phyloP scores from a whole-genome alignment of 441 rosid species.

The Bocquillonia castaneifolia region DNA sequence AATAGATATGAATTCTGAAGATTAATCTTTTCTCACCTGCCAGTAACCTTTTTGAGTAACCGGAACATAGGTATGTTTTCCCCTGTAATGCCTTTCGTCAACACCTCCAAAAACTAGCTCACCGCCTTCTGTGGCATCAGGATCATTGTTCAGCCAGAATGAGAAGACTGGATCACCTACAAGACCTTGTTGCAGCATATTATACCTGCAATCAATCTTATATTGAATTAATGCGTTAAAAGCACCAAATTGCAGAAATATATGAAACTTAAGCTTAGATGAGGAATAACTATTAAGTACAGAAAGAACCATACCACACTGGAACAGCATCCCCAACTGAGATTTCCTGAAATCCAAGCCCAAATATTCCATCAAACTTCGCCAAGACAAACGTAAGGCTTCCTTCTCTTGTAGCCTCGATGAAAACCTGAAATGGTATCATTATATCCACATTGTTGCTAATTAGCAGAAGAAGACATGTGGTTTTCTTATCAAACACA shows the following conservation, averaged over 20 bases:
- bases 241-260: not conserved
- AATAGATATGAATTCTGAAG: not conserved
- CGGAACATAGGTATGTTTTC: slow-evolving; percentile 66
- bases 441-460: not conserved
- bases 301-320: slow-evolving; percentile 43
- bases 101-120: slow-evolving; percentile 85
- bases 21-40: slow-evolving; percentile 46
- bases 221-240: slow-evolving; percentile 11
- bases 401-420: slow-evolving; percentile 66
- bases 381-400: slow-evolving; percentile 51
- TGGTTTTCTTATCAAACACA: not conserved
- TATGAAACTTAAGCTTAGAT: too few relatives aligned
- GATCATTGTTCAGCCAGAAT: slow-evolving; percentile 68
- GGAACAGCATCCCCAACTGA: slow-evolving; percentile 65
- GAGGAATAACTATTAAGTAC: too few relatives aligned
- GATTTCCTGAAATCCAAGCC: slow-evolving; percentile 80
- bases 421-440: slow-evolving; percentile 44
- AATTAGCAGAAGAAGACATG: not conserved
- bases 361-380: slow-evolving; percentile 75
- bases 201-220: slow-evolving; percentile 47
- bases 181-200: slow-evolving; percentile 58
- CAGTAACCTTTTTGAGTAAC: slow-evolving; percentile 68
- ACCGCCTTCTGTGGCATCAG: slow-evolving; percentile 47
- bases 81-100: slow-evolving; percentile 53
- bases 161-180: slow-evolving; percentile 57